Evolutionary conservation across 2,329 filamentous ascomycete species (phyloP), one percentile per base, ranked within the genome.

Genomic region (Exophiala dermatitidis): DNA sequence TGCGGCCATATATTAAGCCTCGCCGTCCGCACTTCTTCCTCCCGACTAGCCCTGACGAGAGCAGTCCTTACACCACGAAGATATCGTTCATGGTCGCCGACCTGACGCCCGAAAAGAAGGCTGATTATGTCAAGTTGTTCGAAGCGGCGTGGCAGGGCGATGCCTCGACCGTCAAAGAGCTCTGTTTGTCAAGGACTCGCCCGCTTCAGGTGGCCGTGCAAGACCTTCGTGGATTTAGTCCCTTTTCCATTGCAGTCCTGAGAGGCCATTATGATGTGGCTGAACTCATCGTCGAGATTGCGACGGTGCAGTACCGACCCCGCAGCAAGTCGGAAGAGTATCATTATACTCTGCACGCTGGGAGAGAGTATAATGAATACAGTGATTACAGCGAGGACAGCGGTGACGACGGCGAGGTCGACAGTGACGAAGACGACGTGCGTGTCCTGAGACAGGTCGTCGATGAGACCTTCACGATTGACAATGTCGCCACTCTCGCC

Each of bases 101-200:
- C 71, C 58, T 78, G 7, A 85, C 77, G 0, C 76, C 79, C 2
- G 71, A 70, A 37, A 77, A 75, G 46, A 74, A 73, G 29, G 70
- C 74, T 33, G 83, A 77, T 0, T 91, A 90, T 57, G 57, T 85
- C 4, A 71, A 79, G 57, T 68, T 69, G 4, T 69, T 69, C 33
- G 82, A 91, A 64, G 86, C 86, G 34, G 81, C 81, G 3, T 93
- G 86, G 86, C 62, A 63, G 3, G 85, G 84, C n/a, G 80, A 93
- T 60, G 59, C 85, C 1, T 73, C 80, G 1, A 80, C 72, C 2
- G 80, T 91, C 67, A 87, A 86, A 63, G 67, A 70, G 9, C 71
- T 87, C 36, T 86, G 84, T 1, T 69, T 87, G 19, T 70, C 74
- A 7, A 69, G 77, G 1, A 86, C 83, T 79, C 76, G 56, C 40